A percentile compares a stretch with the other conserved stretches of the same genome.
These are phyloP conservation scores for Eucalyptus victrix DNA, from an alignment of 345 rosid species.

Conservation along the genomic window DNA sequence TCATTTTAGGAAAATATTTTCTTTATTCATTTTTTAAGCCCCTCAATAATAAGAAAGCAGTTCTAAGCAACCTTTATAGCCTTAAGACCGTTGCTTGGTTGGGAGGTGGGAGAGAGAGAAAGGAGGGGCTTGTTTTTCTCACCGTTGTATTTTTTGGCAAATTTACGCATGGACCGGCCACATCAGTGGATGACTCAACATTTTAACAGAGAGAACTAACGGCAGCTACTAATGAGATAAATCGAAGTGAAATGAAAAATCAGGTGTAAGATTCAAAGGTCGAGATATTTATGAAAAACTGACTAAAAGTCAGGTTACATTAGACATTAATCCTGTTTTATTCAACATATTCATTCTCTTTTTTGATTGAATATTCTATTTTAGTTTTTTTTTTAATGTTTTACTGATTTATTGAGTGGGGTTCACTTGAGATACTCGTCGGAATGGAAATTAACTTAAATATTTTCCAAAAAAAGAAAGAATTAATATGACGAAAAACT, in stretches of 20 bases:
- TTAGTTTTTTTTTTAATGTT: not conserved
- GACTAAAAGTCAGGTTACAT: not conserved
- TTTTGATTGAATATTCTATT: not conserved
- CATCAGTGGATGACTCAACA: not conserved
- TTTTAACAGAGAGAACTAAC: not conserved
- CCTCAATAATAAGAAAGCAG: too few species aligned
- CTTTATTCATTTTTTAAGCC: too few species aligned
- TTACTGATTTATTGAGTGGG: not conserved
- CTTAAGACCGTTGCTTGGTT: not conserved
- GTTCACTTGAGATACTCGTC: not conserved
- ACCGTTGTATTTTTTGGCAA: not conserved
- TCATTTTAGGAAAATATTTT: too few species aligned
- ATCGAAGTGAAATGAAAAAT: not conserved
- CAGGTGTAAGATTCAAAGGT: not conserved
- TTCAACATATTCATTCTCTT: not conserved
- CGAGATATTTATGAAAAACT: not conserved
- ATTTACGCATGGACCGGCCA: not conserved
- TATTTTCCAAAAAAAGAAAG: not conserved
- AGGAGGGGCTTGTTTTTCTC: not conserved
- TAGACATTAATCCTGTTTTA: not conserved
- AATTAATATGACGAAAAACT: too few species aligned
- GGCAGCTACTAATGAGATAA: not conserved
- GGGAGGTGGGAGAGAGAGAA: not conserved
- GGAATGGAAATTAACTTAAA: not conserved
- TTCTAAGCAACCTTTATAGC: not conserved